A percentile compares a stretch with the other conserved stretches of the same genome.
Evolutionary conservation across 2,329 filamentous ascomycete genomes (phyloP).

Genomic region (Neoarthrinium moseri): DNA sequence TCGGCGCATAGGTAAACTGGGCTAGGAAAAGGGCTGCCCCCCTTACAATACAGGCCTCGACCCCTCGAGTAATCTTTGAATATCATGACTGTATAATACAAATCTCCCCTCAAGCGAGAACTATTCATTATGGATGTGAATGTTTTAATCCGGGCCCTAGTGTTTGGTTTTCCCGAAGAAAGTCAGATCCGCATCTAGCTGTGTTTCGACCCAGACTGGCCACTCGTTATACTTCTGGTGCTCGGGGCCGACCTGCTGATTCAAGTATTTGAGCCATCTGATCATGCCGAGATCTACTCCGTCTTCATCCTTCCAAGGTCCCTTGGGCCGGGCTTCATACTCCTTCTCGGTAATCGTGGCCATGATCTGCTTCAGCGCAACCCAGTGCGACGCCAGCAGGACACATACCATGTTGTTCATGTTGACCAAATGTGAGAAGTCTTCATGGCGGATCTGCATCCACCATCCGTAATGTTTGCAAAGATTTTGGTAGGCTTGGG

Average conservation of each 20-base stretch:
- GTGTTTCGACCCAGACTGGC: slow-evolving; percentile 54
- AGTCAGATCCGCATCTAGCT: slow-evolving; percentile 41
- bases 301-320: slow-evolving; percentile 21
- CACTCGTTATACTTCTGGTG: slow-evolving; percentile 48
- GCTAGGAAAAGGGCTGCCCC: too few species aligned
- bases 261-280: slow-evolving; percentile 51
- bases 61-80: too few species aligned
- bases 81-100: too few species aligned
- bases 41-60: too few species aligned
- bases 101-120: neutral
- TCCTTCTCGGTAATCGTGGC: slow-evolving; percentile 43
- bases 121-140: neutral
- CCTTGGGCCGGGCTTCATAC: slow-evolving; percentile 14
- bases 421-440: slow-evolving; percentile 51
- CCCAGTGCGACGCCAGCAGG: slow-evolving; percentile 53
- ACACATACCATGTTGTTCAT: slow-evolving; percentile 42
- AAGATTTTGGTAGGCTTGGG: slow-evolving; percentile 48
- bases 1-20: too few species aligned
- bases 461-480: slow-evolving; percentile 54
- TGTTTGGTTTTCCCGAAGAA: slow-evolving; percentile 41
- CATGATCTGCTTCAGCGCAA: slow-evolving; percentile 55
- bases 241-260: slow-evolving; percentile 43
- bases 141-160: neutral
- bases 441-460: slow-evolving; percentile 54
- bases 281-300: slow-evolving; percentile 39